These are phyloP conservation scores for Bryoglossum gracile DNA, from an alignment of 495 filamentous ascomycete genomes.

Conservation along the genomic window DNA sequence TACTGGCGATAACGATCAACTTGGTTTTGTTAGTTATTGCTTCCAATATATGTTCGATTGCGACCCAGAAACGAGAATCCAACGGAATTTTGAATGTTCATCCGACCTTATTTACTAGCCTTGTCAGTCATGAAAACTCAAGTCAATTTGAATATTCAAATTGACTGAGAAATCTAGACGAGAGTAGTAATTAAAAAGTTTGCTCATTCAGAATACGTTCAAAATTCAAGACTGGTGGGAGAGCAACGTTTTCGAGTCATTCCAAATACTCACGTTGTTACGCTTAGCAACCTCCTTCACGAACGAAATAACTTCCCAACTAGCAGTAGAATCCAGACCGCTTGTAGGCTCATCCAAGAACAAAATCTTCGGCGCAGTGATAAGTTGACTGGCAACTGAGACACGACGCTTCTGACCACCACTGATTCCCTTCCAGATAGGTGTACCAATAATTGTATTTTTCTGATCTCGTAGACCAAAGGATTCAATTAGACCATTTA, in stretches of 20 bases:
- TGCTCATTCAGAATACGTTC: too few relatives aligned
- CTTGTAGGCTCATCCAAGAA: slow-evolving; percentile 81
- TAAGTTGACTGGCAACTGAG: slow-evolving; percentile 71
- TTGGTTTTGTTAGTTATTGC: slow-evolving; percentile 21
- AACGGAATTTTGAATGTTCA: too few relatives aligned
- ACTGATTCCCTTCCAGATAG: slow-evolving; percentile 69
- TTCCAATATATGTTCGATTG: too few relatives aligned
- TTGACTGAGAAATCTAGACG: too few relatives aligned
- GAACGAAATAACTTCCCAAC: slow-evolving; percentile 60
- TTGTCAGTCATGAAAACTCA: too few relatives aligned
- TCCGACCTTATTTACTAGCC: too few relatives aligned
- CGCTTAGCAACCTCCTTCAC: slow-evolving; percentile 53
- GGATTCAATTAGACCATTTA: slow-evolving; percentile 46
- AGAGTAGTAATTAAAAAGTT: too few relatives aligned
- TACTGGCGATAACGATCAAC: slow-evolving; percentile 67
- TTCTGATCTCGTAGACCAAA: slow-evolving; percentile 61
- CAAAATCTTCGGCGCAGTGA: slow-evolving; percentile 69
- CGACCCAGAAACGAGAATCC: too few relatives aligned
- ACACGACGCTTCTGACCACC: slow-evolving; percentile 74
- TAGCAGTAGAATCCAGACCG: slow-evolving; percentile 65
- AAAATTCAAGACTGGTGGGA: too few relatives aligned
- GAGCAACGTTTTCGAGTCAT: too few relatives aligned
- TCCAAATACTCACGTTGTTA: slow-evolving; percentile 51
- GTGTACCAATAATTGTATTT: slow-evolving; percentile 65
- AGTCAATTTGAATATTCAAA: too few relatives aligned